Base-by-base conservation (phyloP, 768 basidiomycete genomes). In the Podaxis sp. region DNA sequence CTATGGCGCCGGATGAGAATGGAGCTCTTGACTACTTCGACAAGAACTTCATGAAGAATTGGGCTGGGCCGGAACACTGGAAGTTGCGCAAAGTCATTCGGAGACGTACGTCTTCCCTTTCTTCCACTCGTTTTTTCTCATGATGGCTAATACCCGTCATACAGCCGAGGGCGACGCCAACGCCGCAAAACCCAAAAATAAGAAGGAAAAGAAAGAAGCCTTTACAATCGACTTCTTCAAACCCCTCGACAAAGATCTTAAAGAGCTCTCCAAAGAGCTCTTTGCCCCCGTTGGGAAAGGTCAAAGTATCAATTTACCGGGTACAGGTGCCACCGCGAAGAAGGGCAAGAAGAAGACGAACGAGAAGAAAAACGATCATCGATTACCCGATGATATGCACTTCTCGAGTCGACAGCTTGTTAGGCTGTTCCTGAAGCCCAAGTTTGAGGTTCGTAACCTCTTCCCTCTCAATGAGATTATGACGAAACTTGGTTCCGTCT, bases 51-150 rank as follows among this genome's bases (percentile, higher is more conserved):
- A 80, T 88, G 68, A 96, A 93, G 82, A 96, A 96, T 68, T 99
- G 97, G 97, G 97, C 97, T 3, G 97, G 97, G 0, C 96, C 96
- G 7, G 94, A 99, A 74, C 97, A 99, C 72, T 99, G 97, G 96
- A 99, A 96, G 73, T 74, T 99, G 70, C 80, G 91, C 65, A 91
- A 88, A 71, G 82, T 88, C n/a, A 79, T 94, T 57, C 84, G 90
- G 64, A 85, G 84, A 80, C 83, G 94, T 96, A 66, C 75, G 87
- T 73, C 12, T 55, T 30, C 44, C 12, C 36, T 37, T 63, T 65
- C 20, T 51, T 48, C 37, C 49, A 13, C 53, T 53, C 52, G 11
- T 24, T 57, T 24, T 56, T 44, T 30, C 36, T 28, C 6, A 58
- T 62, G 26, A 61, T 59, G 33, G 52, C 64, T 22, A 48, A 22